Evolutionary conservation across 352 stramenopile species (phyloP), one percentile per base, ranked within the genome.

Genomic region (Blastocystis sp.): DNA sequence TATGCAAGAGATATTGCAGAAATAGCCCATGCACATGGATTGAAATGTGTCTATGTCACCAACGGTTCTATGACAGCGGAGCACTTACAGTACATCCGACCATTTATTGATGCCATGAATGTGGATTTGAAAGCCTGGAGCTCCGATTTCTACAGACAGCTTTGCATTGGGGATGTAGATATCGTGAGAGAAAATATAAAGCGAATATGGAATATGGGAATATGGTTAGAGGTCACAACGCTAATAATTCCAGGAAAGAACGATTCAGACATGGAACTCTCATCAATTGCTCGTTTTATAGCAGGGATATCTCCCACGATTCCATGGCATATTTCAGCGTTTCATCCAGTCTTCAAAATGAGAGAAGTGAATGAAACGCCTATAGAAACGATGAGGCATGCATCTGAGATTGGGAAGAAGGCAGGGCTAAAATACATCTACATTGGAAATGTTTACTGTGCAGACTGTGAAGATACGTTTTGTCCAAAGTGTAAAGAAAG

Each of bases 311-410:
- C 66, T 13, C 66, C 66, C 8, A 23, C 15, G 9, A 77, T 77
- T 77, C 66, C 66, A 13, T 77, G 66, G 66, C 66, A 77, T 77
- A 45, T 77, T 15, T 50, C 66, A 37, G 66, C 66, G 50, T 77
- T 77, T 45, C 66, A 77, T 77, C 66, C 66, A 13, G 66, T 59
- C 55, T 77, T 62, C n/a, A 37, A 26, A 55, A 77, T 77, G 66
- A 77, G 8, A 26, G 26, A 77, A 20, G 55, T 41, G 11, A 26
- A n/a, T 18, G 13, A 37, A 9, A 77, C 66, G 9, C 66, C 66
- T 0, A 9, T 62, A 9, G 8, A 9, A 50, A 50, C 9, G 1
- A n/a, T 77, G 50, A 55, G 61, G 50, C 13, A 29, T n/a, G 66
- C 66, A 37, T 37, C 13, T 61, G 66, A 77, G 9, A 55, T 77